Base-by-base conservation (phyloP, 768 basidiomycete genomes). In the Lactarius indigo region DNA sequence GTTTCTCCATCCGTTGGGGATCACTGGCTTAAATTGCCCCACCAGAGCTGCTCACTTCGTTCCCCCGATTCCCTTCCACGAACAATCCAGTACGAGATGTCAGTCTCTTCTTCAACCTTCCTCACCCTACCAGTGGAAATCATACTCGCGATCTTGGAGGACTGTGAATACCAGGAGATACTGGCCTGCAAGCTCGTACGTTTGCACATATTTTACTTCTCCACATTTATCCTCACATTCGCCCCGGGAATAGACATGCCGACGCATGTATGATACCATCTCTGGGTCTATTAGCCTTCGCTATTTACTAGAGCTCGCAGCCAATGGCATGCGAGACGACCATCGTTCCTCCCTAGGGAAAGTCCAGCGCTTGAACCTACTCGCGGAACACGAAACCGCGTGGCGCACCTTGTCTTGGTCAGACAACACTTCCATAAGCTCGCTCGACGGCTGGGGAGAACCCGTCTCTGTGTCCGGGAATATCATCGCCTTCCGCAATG, bases 261-360 rank as follows among this genome's bases (percentile, higher is more conserved):
- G 54, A 56, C 54, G 41, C 8, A 26, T 61, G 23, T 33, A 60
- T 28, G 59, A 26, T 30, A 33, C 54, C 31, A 56, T 61, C 23
- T 54, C 59, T 17, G 12, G 58, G 2, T 65, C 64, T 15, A 56
- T 61, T 17, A 61, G 59, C 30, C 52, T 65, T 30, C 54, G 54
- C 18, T 65, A 61, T 42, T 23, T 31, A 39, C 59, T 65, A 5
- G 64, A 54, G 30, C 64, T 65, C 52, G 59, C 39, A 5, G 64
- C 64, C 59, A 60, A 26, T 54, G 64, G 64, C 26, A 60, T 65
- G 64, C 59, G 37, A 10, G 31, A 33, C 15, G 30, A 59, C 30
- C 12, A n/a, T 23, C 37, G 20, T 60, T 42, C 30, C 13, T 26
- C 39, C 5, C 39, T 65, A 15, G 64, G 64, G n/a, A 55, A 60